Base-by-base conservation (phyloP, 2,329 filamentous ascomycete species). In the Chaetoscypha palmicola region DNA sequence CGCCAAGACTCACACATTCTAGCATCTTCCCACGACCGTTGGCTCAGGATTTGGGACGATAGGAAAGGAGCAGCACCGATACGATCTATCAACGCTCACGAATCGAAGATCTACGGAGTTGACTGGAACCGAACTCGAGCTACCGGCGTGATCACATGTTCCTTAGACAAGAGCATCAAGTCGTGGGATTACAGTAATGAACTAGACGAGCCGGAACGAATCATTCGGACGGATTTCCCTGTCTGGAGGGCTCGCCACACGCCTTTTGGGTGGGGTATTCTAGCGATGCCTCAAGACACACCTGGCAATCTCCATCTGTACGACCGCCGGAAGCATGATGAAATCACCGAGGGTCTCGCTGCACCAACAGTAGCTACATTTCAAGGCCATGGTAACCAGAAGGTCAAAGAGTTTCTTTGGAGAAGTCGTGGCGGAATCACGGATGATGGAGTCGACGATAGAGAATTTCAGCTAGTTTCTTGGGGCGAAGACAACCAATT, bases 351-450 rank as follows among this genome's bases (percentile, higher is more conserved):
- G 2, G 71, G 77, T 44, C 62, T 62, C 12, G 53, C 66, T 2
- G 66, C 67, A 4, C 61, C 69, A 5, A 76, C 79, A 5, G 73
- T 78, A 1, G 69, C 70, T 5, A 68, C 77, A 7, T 83, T 84
- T 46, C 66, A 70, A 1, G 79, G 78, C 1, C 80, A 83, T 49
- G 58, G 57, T 16, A 72, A 72, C 37, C 71, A 79, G 54, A 81
- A 90, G 59, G 88, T 87, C 22, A 94, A 92, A 59, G 90, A 96
- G 57, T 96, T 96, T 49, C 67, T 96, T 9, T 96, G 90, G 90
- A 77, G 90, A 61, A 77, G 79, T 37, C 79, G 90, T 43, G 90
- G 90, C 28, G 66, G 66, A 12, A 71, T 82, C 26, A 70, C 71
- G 14, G 74, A 78, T 12, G 77, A 87, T 42, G 74, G 76, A n/a